Base-by-base conservation (phyloP, 306 rosid genomes). In the Prunus armeniaca region DNA sequence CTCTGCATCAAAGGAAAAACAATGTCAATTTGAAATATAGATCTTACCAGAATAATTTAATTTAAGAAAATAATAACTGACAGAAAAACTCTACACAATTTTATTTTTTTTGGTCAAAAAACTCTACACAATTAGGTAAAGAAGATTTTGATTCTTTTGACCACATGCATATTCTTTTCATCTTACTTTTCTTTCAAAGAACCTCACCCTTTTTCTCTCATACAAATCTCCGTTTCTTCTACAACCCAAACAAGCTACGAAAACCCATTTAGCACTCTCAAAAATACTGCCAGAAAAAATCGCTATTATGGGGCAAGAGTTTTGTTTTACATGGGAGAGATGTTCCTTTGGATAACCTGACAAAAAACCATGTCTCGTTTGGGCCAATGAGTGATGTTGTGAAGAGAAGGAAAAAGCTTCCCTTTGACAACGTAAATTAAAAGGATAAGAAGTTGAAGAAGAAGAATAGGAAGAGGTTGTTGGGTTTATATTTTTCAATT, bases 351-450 rank as follows among this genome's bases (percentile, higher is more conserved):
- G 19, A 61, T 65, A 56, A 47, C 38, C 65, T 73, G 22, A 76
- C 81, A 38, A 84, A 76, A 63, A 22, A 11, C 19, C 81, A 76
- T 72, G 63, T 41, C 14, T 80, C 63, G 3, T 43, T 66, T 80
- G 82, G 77, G 43, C 91, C 97, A 1, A 80, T 91, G n/a, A 80
- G 84, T 75, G 93, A 92, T 22, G 89, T 82, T 6, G 96, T 91
- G 76, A 93, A 93, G 84, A 83, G 98, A 76, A 89, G 98, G 87
- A 93, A 93, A 73, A 95, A 93, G 67, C 76, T 76, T 76, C 87
- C 89, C 7, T 88, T 93, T 60, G 97, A 93, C 69, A 93, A 88
- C 72, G 98, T 93, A 24, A 93, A 91, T 13, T 91, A 93, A 50
- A 93, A 78, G 86, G 91, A 93, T 65, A 93, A 91, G 87, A 93